Conservation (phyloP, 495 filamentous ascomycete species). For the Xylaria acuta region DNA sequence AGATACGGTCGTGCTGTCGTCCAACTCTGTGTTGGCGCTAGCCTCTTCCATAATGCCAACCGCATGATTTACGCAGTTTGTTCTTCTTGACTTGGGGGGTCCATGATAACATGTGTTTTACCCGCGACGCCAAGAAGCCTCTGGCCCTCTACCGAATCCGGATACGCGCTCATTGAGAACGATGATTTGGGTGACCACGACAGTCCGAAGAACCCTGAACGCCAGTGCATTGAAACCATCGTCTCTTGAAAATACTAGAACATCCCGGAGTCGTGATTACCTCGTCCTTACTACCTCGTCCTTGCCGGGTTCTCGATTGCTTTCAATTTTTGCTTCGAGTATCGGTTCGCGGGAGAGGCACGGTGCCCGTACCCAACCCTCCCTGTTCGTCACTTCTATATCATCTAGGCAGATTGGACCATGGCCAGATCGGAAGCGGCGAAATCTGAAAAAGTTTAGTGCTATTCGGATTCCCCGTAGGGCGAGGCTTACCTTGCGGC, state of each 20-base stretch:
- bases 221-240: conserved; percentile 29
- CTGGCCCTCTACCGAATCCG: neutral
- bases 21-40: neutral
- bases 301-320: neutral
- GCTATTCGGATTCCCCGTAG: neutral
- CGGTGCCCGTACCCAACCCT: neutral
- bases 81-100: neutral
- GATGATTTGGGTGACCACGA: conserved; percentile 27
- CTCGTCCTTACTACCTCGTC: neutral
- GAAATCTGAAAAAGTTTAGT: conserved; percentile 24
- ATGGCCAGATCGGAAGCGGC: conserved; percentile 13
- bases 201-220: conserved; percentile 32
- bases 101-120: neutral
- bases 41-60: neutral
- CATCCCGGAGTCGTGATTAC: neutral
- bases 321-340: conserved; percentile 7
- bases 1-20: neutral
- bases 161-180: conserved; percentile 12
- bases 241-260: neutral
- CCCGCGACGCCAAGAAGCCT: conserved; percentile 7
- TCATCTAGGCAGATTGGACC: conserved; percentile 35
- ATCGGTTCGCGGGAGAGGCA: neutral
- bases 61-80: neutral
- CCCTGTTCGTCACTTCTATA: conserved; percentile 20
- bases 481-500: conserved; percentile 39